Percentiles rank a stretch among this genome's conserved stretches.
These are phyloP conservation scores for Vickermania ingenoplastis DNA, from an alignment of 208 protist genomes.

Conservation along the genomic window DNA sequence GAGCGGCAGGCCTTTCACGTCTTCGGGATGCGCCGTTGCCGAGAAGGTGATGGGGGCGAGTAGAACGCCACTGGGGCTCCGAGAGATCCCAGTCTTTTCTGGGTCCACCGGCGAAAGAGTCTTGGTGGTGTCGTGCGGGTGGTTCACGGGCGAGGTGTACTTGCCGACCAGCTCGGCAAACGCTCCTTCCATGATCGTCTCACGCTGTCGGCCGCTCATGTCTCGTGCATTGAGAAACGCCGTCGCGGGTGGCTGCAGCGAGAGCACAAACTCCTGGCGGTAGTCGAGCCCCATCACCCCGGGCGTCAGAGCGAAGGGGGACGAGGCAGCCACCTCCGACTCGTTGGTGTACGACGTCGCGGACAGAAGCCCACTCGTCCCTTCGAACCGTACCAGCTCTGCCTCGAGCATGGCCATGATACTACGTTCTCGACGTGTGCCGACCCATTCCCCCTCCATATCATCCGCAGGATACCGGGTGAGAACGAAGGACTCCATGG, in stretches of 20 bases:
- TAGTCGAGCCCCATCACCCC: neutral
- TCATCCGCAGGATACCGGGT: neutral
- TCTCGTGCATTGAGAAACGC: neutral
- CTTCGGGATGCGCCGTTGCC: neutral
- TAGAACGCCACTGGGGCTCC: neutral
- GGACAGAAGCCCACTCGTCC: neutral
- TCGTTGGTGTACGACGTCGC: neutral
- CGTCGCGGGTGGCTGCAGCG: neutral
- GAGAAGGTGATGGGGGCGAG: neutral
- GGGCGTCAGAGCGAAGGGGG: neutral
- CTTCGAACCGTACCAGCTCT: neutral
- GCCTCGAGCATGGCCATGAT: neutral
- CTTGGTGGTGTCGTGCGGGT: neutral
- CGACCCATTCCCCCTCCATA: neutral
- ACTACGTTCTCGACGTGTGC: neutral
- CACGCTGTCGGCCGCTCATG: neutral
- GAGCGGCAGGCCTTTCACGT: neutral
- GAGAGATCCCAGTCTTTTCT: neutral
- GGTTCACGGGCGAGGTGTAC: neutral
- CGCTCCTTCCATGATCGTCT: neutral
- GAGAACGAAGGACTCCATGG: neutral
- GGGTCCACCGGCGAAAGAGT: neutral
- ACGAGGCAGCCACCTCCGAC: neutral
- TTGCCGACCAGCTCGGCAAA: neutral
- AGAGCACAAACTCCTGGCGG: neutral